A percentile compares a stretch with the other conserved stretches of the same genome.
Conservation (phyloP, 768 basidiomycete species). For the Bullera alba region DNA sequence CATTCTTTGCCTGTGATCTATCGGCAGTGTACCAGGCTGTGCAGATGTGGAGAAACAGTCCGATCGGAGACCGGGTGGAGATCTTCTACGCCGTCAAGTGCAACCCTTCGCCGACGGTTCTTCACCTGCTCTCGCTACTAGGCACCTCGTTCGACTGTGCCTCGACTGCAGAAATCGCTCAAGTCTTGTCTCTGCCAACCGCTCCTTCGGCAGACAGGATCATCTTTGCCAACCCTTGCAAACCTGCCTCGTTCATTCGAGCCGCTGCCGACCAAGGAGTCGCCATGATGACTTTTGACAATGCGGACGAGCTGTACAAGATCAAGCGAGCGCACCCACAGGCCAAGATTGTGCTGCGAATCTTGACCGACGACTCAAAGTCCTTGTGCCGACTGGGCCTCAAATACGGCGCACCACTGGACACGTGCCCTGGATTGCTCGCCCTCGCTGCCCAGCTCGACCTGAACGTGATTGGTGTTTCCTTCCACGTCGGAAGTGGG, state of each 20-base stretch:
- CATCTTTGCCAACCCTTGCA: conserved; percentile 99
- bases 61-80: conserved; percentile 69
- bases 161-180: conserved; percentile 82
- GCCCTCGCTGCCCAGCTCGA: conserved; percentile 67
- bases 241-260: conserved; percentile 86
- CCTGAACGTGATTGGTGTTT: conserved; percentile 85
- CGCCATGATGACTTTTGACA: conserved; percentile 96
- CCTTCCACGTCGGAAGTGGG: conserved; percentile 96
- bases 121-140: conserved; percentile 79
- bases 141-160: conserved; percentile 97
- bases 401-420: conserved; percentile 91
- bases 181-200: conserved; percentile 61
- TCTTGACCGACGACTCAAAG: conserved; percentile 96
- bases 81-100: conserved; percentile 97
- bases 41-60: conserved; percentile 65
- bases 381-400: conserved; percentile 85
- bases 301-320: conserved; percentile 91
- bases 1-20: conserved; percentile 95
- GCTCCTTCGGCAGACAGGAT: conserved; percentile 67
- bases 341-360: conserved; percentile 84
- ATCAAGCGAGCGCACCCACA: conserved; percentile 69
- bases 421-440: conserved; percentile 69
- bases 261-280: conserved; percentile 72
- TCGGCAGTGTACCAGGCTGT: conserved; percentile 78
- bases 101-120: conserved; percentile 92